Percentiles rank a stretch among this genome's conserved stretches.
phyloP scores from a whole-genome alignment of 805 yeast species.

The Myxozyma sirexii region DNA sequence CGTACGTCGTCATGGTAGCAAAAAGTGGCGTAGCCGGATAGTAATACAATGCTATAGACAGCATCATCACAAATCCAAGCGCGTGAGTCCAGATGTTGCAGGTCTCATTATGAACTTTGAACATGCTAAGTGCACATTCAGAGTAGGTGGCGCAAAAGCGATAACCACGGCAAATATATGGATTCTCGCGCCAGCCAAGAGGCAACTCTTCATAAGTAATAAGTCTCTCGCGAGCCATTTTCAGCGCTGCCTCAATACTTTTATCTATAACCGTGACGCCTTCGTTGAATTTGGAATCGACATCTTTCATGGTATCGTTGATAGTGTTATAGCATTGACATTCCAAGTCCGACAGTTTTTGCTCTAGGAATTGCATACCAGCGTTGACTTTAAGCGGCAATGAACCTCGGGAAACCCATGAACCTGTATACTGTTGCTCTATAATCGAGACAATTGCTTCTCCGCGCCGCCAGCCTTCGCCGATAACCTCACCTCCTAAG shows the following conservation, averaged over 20 bases:
- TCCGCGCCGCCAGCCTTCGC: slow-evolving; percentile 42
- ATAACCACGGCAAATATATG: slow-evolving; percentile 81
- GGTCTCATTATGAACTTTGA: slow-evolving; percentile 78
- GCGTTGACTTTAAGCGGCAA: slow-evolving; percentile 36
- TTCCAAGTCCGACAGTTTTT: slow-evolving; percentile 41
- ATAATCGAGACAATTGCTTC: slow-evolving; percentile 40
- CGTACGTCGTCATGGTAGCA: slow-evolving; percentile 43
- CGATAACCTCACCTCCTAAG: slow-evolving; percentile 39
- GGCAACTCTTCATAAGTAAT: slow-evolving; percentile 88
- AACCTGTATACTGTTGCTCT: slow-evolving; percentile 37
- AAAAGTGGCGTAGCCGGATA: slow-evolving; percentile 65
- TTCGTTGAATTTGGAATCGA: slow-evolving; percentile 9
- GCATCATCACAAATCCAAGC: slow-evolving; percentile 62
- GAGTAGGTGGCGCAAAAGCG: slow-evolving; percentile 70
- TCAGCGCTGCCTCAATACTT: slow-evolving; percentile 28
- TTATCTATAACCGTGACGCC: slow-evolving; percentile 29
- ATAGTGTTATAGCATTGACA: slow-evolving; percentile 35
- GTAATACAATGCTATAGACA: slow-evolving; percentile 59
- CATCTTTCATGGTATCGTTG: slow-evolving; percentile 14
- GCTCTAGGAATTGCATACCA: slow-evolving; percentile 43
- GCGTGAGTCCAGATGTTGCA: slow-evolving; percentile 93
- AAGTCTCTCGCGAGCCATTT: slow-evolving; percentile 44
- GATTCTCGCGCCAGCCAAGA: slow-evolving; percentile 89
- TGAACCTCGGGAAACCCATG: slow-evolving; percentile 28
- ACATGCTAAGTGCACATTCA: slow-evolving; percentile 62